phyloP scores from a whole-genome alignment of 768 basidiomycete genomes.

The Chalciporus chontae region DNA sequence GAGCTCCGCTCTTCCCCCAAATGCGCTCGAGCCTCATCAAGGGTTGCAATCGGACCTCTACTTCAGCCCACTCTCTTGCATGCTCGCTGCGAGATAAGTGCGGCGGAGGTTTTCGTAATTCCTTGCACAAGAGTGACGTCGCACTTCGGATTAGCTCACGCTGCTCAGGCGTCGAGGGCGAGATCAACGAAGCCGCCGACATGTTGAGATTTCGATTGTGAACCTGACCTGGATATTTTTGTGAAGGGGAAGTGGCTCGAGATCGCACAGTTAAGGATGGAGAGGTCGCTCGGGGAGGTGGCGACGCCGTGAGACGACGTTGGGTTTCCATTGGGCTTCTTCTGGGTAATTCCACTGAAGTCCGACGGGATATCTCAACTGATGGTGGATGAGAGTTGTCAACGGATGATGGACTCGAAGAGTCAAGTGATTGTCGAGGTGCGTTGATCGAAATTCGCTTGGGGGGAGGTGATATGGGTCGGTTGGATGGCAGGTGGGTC shows the following conservation, averaged over 20 bases:
- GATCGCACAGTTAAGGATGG: constrained; percentile 42
- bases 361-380: constrained; percentile 34
- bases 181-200: constrained; percentile 53
- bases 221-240: constrained; percentile 38
- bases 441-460: constrained; percentile 27
- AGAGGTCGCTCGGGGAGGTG: constrained; percentile 40
- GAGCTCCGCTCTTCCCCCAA: constrained; percentile 64
- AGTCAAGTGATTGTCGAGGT: constrained; percentile 14
- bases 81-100: constrained; percentile 52
- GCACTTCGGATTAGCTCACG: constrained; percentile 69
- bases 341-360: constrained; percentile 24
- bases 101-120: constrained; percentile 58
- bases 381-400: constrained; percentile 36
- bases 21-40: constrained; percentile 68
- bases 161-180: constrained; percentile 51
- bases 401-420: constrained; percentile 21
- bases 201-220: constrained; percentile 57
- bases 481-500: constrained; percentile 45
- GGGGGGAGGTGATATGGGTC: constrained; percentile 28
- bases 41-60: constrained; percentile 60
- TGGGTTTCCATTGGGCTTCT: constrained; percentile 23
- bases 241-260: constrained; percentile 45
- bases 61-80: constrained; percentile 66
- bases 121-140: constrained; percentile 60
- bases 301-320: constrained; percentile 22